Percentiles rank a stretch among this genome's conserved stretches.
Evolutionary conservation across 768 basidiomycete species (phyloP).

Genomic region (Tricholoma hemisulphureum): DNA sequence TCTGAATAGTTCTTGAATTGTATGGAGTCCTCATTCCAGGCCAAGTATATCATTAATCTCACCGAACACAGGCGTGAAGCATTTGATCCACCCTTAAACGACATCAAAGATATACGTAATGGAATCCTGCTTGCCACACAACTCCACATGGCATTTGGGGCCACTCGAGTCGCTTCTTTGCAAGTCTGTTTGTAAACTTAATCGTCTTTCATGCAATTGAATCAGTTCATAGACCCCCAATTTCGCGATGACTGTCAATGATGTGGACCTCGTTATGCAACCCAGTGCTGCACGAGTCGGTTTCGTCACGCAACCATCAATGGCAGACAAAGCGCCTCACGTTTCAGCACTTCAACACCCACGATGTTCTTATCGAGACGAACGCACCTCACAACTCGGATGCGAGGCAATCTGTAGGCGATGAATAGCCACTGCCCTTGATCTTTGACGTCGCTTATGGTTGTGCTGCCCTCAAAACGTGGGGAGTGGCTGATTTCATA

Average conservation of each 20-base stretch:
- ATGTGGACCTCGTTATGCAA: slow-evolving; percentile 18
- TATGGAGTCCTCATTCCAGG: background rate
- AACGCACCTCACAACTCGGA: slow-evolving; percentile 17
- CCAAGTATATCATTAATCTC: slow-evolving; percentile 17
- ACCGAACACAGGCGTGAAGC: slow-evolving; percentile 15
- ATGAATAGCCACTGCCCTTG: slow-evolving; percentile 14
- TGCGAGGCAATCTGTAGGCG: slow-evolving; percentile 10
- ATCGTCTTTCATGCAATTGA: slow-evolving; percentile 9
- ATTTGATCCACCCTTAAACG: slow-evolving; percentile 17
- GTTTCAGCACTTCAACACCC: slow-evolving; percentile 7
- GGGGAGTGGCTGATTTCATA: slow-evolving; percentile 15
- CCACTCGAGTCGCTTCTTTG: slow-evolving; percentile 19
- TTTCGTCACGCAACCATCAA: slow-evolving; percentile 6
- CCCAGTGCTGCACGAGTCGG: slow-evolving; percentile 1
- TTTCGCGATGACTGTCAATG: slow-evolving; percentile 17
- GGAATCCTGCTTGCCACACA: slow-evolving; percentile 9
- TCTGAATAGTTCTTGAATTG: background rate
- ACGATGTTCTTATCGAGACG: background rate
- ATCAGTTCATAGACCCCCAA: slow-evolving; percentile 18
- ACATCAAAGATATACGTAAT: slow-evolving; percentile 20
- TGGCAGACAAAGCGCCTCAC: background rate
- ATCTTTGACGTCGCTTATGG: slow-evolving; percentile 19
- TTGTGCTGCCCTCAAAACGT: slow-evolving; percentile 19
- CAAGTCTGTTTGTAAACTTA: slow-evolving; percentile 18
- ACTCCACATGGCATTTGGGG: slow-evolving; percentile 13